phyloP scores from a whole-genome alignment of 257 asterid genomes.

The Salvia splendens region DNA sequence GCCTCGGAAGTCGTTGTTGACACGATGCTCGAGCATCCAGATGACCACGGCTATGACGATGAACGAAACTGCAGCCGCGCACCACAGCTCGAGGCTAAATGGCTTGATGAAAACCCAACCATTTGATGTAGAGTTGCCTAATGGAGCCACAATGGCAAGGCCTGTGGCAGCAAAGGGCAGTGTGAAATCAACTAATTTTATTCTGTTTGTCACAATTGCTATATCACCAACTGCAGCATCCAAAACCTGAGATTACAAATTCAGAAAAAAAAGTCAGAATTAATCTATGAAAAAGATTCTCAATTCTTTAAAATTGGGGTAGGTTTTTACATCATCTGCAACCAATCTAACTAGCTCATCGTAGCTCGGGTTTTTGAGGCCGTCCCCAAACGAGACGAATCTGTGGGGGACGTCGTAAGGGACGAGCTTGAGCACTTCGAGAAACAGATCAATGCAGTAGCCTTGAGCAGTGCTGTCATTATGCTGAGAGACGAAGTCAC shows the following conservation, averaged over 20 bases:
- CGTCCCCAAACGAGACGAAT: conserved; percentile 37
- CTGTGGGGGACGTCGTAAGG: conserved; percentile 37
- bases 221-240: conserved; percentile 77
- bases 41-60: conserved; percentile 56
- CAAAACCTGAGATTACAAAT: conserved; percentile 36
- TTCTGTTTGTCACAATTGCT: conserved; percentile 60
- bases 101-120: conserved; percentile 72
- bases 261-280: not conserved
- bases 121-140: conserved; percentile 47
- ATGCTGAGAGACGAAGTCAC: conserved; percentile 30
- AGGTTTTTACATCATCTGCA: conserved; percentile 32
- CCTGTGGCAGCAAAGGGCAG: conserved; percentile 69
- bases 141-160: conserved; percentile 61
- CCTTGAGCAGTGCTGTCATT: conserved; percentile 18
- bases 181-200: conserved; percentile 58
- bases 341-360: conserved; percentile 40
- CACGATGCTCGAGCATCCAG: conserved; percentile 74
- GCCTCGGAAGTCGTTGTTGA: conserved; percentile 74
- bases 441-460: conserved; percentile 35
- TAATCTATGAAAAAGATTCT: not conserved
- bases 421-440: conserved; percentile 28
- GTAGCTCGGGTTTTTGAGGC: conserved; percentile 36
- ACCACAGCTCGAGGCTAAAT: conserved; percentile 58
- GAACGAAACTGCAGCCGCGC: conserved; percentile 52
- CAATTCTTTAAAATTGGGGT: not conserved